Conservation (phyloP, 495 filamentous ascomycete species). For the Entonaema liquescens region DNA sequence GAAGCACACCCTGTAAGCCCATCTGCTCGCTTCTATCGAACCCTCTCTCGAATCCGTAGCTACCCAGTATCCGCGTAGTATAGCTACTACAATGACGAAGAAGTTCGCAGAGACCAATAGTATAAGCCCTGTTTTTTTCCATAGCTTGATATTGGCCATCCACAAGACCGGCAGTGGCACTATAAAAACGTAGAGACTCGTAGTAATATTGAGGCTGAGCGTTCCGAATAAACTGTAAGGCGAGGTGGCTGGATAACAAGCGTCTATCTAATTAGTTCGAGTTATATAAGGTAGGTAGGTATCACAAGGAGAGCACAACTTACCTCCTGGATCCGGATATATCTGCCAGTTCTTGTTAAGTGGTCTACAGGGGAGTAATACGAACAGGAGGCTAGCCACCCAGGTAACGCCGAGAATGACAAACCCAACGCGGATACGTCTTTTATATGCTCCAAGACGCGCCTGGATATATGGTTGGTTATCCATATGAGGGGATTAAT, state of each 20-base stretch:
- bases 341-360: constrained; percentile 65
- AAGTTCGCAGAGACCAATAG: constrained; percentile 60
- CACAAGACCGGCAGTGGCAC: constrained; percentile 65
- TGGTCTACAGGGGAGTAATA: constrained; percentile 63
- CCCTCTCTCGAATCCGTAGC: constrained; percentile 47
- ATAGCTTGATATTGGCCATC: constrained; percentile 52
- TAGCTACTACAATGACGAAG: constrained; percentile 59
- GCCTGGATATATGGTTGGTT: not conserved
- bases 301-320: constrained; percentile 22
- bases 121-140: constrained; percentile 59
- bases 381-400: constrained; percentile 39
- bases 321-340: constrained; percentile 63
- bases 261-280: constrained; percentile 44
- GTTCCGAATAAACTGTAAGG: constrained; percentile 56
- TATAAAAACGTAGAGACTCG: constrained; percentile 63
- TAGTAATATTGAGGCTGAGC: constrained; percentile 57
- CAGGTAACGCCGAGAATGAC: not conserved
- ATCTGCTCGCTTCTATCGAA: constrained; percentile 53
- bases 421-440: not conserved
- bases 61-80: constrained; percentile 59
- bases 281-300: not conserved
- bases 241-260: constrained; percentile 61
- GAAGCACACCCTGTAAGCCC: constrained; percentile 62
- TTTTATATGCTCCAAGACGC: not conserved
- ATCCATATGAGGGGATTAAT: not conserved